Base-by-base conservation (phyloP, 257 asterid genomes). In the Orobanche coerulescens region DNA sequence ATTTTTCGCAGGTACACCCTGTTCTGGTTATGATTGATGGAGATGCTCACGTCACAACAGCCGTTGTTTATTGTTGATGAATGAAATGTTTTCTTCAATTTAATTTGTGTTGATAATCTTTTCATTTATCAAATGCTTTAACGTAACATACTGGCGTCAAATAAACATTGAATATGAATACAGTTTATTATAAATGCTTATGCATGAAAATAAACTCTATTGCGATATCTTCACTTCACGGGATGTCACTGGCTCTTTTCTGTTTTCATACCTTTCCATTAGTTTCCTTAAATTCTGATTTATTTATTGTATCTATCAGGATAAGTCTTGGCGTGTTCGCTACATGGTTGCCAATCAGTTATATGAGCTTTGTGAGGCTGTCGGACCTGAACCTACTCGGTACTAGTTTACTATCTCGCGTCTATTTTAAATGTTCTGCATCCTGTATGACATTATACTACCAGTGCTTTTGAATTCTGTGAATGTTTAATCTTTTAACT, bases 311-410 rank as follows among this genome's bases (percentile, higher is more conserved):
- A 36, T 56, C 10, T 24, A 68, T 72, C 87, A 88, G 98, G 98
- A 92, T 72, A 92, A 92, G 75, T 92, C 98, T 47, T 92, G 98
- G 98, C 98, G 98, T 55, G 98, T 92, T 39, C 92, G 98, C 20
- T 92, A 88, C 79, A 88, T 92, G 98, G 98, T 92, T 62, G 98
- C 98, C 62, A 92, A 92, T 73, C 98, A 92, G 59, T 70, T 92
- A 73, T 92, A 92, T 54, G 98, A 92, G 78, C 87, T 91, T 60
- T 91, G 98, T 57, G 98, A 91, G 85, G 95, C 94, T 63, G 98
- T 91, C 51, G 98, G 96, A 65, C 95, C 93, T 48, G 98, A 92
- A 47, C 88, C 95, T 58, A 84, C 95, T 8, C 83, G 82, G 98
- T 92, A 81, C 39, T 44, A 52, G 13, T 79, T 65, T 26, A 54